phyloP scores from a whole-genome alignment of 352 stramenopile species.

The Phytophthora cajani region DNA sequence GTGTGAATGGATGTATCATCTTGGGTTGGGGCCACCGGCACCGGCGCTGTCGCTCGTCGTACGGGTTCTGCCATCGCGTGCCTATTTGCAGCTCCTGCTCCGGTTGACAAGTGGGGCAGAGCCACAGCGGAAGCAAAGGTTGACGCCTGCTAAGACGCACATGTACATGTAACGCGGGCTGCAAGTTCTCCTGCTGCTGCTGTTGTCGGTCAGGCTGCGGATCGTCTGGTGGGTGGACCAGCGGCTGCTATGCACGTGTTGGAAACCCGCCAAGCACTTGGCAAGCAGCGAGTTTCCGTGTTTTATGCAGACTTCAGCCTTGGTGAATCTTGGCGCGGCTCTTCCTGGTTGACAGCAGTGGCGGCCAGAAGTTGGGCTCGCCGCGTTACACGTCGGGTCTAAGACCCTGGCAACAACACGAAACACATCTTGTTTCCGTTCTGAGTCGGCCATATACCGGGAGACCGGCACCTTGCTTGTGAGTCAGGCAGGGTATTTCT shows the following conservation, averaged over 20 bases:
- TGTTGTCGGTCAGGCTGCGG: conserved; percentile 22
- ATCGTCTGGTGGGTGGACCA: conserved; percentile 39
- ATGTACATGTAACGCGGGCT: conserved; percentile 2
- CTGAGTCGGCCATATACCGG: conserved; percentile 1
- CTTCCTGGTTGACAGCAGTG: conserved; percentile 37
- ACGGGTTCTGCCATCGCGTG: conserved; percentile 31
- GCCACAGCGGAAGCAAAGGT: neutral
- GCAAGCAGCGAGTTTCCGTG: conserved; percentile 3
- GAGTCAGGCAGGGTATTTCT: conserved; percentile 1
- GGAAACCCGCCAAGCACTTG: neutral
- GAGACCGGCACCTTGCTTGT: neutral
- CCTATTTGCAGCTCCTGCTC: conserved; percentile 21
- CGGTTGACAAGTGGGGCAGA: conserved; percentile 27
- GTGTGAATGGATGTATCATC: conserved; percentile 12
- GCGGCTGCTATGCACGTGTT: conserved; percentile 15
- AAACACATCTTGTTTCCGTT: conserved; percentile 22
- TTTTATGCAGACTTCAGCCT: neutral
- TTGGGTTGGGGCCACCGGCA: conserved; percentile 18
- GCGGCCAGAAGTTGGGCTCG: conserved; percentile 16
- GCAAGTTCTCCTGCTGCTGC: conserved; percentile 7
- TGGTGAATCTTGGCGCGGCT: conserved; percentile 14
- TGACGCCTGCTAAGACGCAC: neutral
- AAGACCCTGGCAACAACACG: conserved; percentile 11
- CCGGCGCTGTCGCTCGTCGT: conserved; percentile 32
- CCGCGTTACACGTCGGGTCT: conserved; percentile 15